Conservation (phyloP, 768 basidiomycete genomes). For the Hericium erinaceus region DNA sequence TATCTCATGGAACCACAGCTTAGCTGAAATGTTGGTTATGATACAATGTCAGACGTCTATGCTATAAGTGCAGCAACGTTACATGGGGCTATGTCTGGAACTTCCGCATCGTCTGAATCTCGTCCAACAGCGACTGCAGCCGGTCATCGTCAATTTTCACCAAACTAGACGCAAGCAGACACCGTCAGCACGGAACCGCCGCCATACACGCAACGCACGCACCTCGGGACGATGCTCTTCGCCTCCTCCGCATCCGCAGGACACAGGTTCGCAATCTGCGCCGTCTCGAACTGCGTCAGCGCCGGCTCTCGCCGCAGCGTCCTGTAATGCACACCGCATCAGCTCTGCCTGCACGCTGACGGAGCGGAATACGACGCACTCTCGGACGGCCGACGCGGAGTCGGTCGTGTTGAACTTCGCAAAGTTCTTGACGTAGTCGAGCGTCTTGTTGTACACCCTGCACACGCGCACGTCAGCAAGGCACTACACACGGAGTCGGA, state of each 20-base stretch:
- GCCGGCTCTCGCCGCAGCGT: slow-evolving; percentile 71
- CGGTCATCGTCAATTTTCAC: slow-evolving; percentile 84
- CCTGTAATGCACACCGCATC: slow-evolving; percentile 29
- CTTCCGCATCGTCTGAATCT: slow-evolving; percentile 86
- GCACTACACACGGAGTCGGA: slow-evolving; percentile 37
- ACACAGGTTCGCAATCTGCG: slow-evolving; percentile 87
- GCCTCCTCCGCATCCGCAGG: slow-evolving; percentile 85
- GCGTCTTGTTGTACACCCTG: slow-evolving; percentile 89
- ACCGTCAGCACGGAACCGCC: not conserved
- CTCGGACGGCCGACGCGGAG: slow-evolving; percentile 75
- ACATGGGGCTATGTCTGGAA: slow-evolving; percentile 52
- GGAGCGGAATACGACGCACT: slow-evolving; percentile 1
- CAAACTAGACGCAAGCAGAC: slow-evolving; percentile 36
- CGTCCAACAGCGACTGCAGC: slow-evolving; percentile 72
- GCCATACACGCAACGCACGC: slow-evolving; percentile 5
- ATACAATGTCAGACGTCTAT: not conserved
- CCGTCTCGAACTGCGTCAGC: slow-evolving; percentile 84
- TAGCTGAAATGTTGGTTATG: not conserved
- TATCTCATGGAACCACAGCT: not conserved
- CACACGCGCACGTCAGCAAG: not conserved
- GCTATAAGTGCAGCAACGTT: not conserved
- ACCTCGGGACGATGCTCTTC: slow-evolving; percentile 88
- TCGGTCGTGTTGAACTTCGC: slow-evolving; percentile 84
- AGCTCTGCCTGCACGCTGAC: not conserved
- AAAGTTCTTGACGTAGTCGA: slow-evolving; percentile 88